A percentile compares a stretch with the other conserved stretches of the same genome.
Conservation (phyloP, 2,329 filamentous ascomycete genomes). For the Penicillium sp. region DNA sequence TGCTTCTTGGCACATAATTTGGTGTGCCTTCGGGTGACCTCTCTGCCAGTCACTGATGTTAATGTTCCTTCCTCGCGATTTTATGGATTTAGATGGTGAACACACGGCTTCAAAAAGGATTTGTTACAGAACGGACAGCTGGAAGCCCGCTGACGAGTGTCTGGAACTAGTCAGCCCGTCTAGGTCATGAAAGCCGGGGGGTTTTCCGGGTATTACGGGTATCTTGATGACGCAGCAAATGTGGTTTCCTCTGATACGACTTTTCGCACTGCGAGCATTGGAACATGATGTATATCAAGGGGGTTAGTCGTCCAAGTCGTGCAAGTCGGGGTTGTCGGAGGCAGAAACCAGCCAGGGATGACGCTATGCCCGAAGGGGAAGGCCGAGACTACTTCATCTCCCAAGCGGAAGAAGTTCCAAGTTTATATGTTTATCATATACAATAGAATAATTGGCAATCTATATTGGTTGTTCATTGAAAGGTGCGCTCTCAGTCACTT, state of each 20-base stretch:
- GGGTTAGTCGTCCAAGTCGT: not conserved
- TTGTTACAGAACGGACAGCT: constrained; percentile 36
- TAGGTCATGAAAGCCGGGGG: not conserved
- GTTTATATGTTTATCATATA: too few species aligned
- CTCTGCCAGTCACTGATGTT: constrained; percentile 17
- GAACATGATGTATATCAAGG: constrained; percentile 25
- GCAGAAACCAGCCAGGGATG: not conserved
- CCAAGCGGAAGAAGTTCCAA: too few species aligned
- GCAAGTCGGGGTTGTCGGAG: too few species aligned
- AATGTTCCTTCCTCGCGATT: not conserved
- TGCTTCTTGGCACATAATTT: constrained; percentile 35
- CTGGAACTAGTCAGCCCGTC: constrained; percentile 20
- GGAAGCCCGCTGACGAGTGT: constrained; percentile 28
- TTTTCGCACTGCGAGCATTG: constrained; percentile 34
- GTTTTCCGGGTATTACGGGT: constrained; percentile 26
- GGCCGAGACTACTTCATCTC: too few species aligned
- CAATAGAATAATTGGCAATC: too few species aligned
- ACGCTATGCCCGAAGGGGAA: constrained; percentile 1
- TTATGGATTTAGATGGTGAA: not conserved
- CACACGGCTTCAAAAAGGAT: constrained; percentile 33
- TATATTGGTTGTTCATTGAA: too few species aligned
- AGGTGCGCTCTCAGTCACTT: too few species aligned
- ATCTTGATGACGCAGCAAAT: constrained; percentile 33
- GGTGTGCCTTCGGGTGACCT: constrained; percentile 35
- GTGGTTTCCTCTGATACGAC: constrained; percentile 33